Conservation (phyloP, 108 stramenopile genomes). For the Epipyxis sp. region DNA sequence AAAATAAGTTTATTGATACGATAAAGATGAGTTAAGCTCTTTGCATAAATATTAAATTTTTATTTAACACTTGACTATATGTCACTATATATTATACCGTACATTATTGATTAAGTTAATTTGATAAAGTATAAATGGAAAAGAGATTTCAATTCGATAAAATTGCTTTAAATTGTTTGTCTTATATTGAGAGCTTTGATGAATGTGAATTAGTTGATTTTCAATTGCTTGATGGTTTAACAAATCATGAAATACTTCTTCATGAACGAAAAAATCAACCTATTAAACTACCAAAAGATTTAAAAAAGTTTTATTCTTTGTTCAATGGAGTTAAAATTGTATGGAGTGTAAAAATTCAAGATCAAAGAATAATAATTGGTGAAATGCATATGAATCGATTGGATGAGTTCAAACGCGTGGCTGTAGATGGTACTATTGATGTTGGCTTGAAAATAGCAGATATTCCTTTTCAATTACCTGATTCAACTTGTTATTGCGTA, state of each 20-base stretch:
- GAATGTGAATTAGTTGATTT: background rate
- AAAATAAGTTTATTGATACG: too few relatives aligned
- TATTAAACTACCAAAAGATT: constrained; percentile 7
- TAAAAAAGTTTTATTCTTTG: constrained; percentile 23
- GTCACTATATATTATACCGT: too few relatives aligned
- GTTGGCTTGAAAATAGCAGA: too few relatives aligned
- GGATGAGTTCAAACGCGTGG: background rate
- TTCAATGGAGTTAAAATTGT: constrained; percentile 12
- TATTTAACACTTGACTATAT: too few relatives aligned
- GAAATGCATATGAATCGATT: background rate
- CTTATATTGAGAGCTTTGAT: background rate
- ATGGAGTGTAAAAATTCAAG: background rate
- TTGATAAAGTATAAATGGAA: background rate
- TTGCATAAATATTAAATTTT: too few relatives aligned
- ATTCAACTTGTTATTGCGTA: background rate
- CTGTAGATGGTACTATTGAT: too few relatives aligned
- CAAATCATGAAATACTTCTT: background rate
- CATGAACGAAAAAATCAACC: constrained; percentile 24
- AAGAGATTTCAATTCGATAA: background rate
- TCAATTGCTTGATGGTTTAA: background rate
- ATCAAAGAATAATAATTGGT: background rate
- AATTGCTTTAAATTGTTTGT: background rate
- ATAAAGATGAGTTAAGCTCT: too few relatives aligned
- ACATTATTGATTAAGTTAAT: too few relatives aligned
- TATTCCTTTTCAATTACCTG: background rate